Conservation (phyloP, 352 stramenopile species). For the Phytophthora crassamura region DNA sequence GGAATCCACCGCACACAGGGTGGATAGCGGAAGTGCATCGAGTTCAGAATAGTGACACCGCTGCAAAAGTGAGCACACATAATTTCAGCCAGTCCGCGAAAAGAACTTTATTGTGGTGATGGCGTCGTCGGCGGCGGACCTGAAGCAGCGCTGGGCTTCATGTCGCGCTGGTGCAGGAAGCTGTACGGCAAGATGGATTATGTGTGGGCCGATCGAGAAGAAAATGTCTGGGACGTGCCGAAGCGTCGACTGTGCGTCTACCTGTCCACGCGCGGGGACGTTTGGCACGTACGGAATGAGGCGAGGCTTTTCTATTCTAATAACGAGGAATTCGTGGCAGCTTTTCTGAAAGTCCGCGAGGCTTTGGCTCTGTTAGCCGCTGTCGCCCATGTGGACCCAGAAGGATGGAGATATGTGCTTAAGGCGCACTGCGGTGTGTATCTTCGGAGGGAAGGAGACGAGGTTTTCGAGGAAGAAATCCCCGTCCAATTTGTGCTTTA, state of each 20-base stretch:
- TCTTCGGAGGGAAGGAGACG: conserved; percentile 18
- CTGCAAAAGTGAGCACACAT: no score
- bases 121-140: conserved; percentile 8
- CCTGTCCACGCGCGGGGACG: conserved; percentile 15
- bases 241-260: conserved; percentile 23
- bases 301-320: conserved; percentile 13
- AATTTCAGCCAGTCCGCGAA: no score
- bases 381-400: conserved; percentile 29
- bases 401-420: conserved; percentile 36
- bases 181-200: conserved; percentile 15
- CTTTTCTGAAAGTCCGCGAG: conserved; percentile 22
- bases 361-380: conserved; percentile 38
- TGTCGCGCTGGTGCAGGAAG: conserved; percentile 22
- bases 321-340: conserved; percentile 8
- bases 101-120: no score
- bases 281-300: not conserved
- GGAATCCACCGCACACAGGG: no score
- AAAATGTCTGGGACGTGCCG: conserved; percentile 22
- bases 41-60: no score
- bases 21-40: no score
- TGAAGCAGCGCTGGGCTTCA: conserved; percentile 31
- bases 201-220: conserved; percentile 12
- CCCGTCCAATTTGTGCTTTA: conserved; percentile 6
- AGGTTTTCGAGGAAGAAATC: conserved; percentile 26
- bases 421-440: conserved; percentile 31